phyloP scores from a whole-genome alignment of 805 yeast genomes.

The Cyberlindnera euphorbiiphila region DNA sequence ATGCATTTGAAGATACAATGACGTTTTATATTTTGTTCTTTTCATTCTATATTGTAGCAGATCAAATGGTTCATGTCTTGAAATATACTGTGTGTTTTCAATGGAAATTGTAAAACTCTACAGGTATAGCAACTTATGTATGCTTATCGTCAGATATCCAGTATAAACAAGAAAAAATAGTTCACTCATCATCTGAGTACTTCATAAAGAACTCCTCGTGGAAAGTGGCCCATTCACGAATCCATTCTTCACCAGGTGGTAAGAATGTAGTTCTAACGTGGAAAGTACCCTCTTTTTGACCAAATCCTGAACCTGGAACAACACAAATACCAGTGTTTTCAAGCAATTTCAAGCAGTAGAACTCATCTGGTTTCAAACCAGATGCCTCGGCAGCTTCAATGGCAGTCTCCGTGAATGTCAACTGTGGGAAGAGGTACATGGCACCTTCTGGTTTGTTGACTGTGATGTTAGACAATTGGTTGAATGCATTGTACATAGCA shows the following conservation, averaged over 20 bases:
- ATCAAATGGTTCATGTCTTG: too few relatives aligned
- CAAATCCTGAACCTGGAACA: conserved; percentile 97
- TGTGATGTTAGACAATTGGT: conserved; percentile 70
- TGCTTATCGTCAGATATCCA: too few relatives aligned
- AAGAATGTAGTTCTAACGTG: conserved; percentile 96
- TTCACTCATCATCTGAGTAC: conserved; percentile 4
- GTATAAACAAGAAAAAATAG: too few relatives aligned
- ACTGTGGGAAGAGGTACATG: conserved; percentile 90
- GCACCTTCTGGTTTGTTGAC: conserved; percentile 96
- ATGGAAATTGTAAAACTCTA: too few relatives aligned
- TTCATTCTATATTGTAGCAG: background rate
- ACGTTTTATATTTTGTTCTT: too few relatives aligned
- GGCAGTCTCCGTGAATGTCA: conserved; percentile 63
- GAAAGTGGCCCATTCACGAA: conserved; percentile 70
- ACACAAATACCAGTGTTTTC: conserved; percentile 93
- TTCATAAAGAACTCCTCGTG: conserved; percentile 61
- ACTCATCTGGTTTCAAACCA: conserved; percentile 72
- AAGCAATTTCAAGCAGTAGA: conserved; percentile 79
- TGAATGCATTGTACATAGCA: conserved; percentile 65
- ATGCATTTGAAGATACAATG: too few relatives aligned
- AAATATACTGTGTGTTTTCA: too few relatives aligned
- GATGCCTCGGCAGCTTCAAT: conserved; percentile 53
- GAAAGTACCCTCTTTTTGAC: conserved; percentile 84
- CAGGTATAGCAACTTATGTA: too few relatives aligned
- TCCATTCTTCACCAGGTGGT: conserved; percentile 94